These are phyloP conservation scores for Paraphaeosphaeria minitans DNA, from an alignment of 2,329 filamentous ascomycete genomes.

Conservation along the genomic window DNA sequence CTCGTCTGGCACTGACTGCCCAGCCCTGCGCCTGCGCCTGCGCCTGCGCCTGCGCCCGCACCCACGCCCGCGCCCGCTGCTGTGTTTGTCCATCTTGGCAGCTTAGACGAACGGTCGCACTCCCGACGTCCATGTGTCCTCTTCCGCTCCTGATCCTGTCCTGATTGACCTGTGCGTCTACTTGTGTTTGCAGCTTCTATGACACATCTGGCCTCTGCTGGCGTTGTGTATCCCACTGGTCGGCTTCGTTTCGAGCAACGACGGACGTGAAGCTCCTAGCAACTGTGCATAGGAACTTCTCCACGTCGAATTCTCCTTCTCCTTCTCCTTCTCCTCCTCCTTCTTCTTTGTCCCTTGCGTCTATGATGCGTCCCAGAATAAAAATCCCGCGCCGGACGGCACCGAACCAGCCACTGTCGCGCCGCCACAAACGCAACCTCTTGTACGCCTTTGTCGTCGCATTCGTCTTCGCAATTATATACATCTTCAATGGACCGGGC, in stretches of 20 bases:
- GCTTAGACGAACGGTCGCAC: constrained; percentile 8
- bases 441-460: constrained; percentile 31
- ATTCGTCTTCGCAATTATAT: constrained; percentile 33
- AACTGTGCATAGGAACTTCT: not conserved
- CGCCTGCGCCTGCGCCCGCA: not conserved
- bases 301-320: no score
- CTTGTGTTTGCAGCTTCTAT: constrained; percentile 4
- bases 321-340: constrained; percentile 5
- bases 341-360: not conserved
- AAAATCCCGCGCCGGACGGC: constrained; percentile 32
- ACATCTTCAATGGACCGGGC: constrained; percentile 35
- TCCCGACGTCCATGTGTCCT: constrained; percentile 10
- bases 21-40: constrained; percentile 7
- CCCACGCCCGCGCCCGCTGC: not conserved
- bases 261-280: constrained; percentile 3
- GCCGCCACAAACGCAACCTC: constrained; percentile 36
- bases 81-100: constrained; percentile 11
- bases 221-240: not conserved
- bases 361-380: constrained; percentile 36
- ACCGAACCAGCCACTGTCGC: constrained; percentile 33
- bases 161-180: no score
- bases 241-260: not conserved
- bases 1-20: not conserved
- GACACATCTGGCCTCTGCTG: not conserved
- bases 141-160: constrained; percentile 1